phyloP scores from a whole-genome alignment of 164 flowering plant genomes.

The Piper longum region DNA sequence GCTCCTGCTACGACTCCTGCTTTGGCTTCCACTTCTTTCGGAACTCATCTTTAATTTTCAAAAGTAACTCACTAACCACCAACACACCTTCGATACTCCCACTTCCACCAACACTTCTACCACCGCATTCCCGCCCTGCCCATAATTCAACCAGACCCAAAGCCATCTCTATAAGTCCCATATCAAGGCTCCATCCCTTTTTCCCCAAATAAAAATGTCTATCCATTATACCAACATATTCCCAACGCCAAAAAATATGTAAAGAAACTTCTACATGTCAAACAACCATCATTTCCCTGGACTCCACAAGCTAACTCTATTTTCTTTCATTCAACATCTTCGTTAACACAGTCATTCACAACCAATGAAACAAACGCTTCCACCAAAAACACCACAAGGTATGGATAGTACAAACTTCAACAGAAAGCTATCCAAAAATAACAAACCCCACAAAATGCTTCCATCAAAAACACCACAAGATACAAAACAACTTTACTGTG shows the following conservation, averaged over 20 bases:
- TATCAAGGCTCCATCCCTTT: slow-evolving; percentile 1
- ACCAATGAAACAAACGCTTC: background rate
- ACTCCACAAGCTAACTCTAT: background rate
- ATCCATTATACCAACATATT: background rate
- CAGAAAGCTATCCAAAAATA: background rate
- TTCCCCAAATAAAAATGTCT: background rate
- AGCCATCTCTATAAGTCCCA: slow-evolving; percentile 3
- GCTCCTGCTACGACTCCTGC: too few species aligned
- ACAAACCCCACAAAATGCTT: background rate
- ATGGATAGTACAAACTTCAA: background rate
- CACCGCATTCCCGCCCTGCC: slow-evolving; percentile 1
- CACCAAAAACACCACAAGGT: background rate
- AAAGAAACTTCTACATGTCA: background rate
- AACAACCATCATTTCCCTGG: background rate
- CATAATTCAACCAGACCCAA: slow-evolving; percentile 2
- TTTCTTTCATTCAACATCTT: background rate
- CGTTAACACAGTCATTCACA: background rate
- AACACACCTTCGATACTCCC: background rate
- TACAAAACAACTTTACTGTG: background rate
- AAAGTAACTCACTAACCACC: background rate
- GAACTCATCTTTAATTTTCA: slow-evolving; percentile 1
- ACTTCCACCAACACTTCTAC: slow-evolving; percentile 3
- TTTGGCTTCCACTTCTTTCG: background rate
- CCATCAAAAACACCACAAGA: background rate
- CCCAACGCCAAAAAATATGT: background rate